phyloP scores from a whole-genome alignment of 257 asterid species.

The Ballota nigra region DNA sequence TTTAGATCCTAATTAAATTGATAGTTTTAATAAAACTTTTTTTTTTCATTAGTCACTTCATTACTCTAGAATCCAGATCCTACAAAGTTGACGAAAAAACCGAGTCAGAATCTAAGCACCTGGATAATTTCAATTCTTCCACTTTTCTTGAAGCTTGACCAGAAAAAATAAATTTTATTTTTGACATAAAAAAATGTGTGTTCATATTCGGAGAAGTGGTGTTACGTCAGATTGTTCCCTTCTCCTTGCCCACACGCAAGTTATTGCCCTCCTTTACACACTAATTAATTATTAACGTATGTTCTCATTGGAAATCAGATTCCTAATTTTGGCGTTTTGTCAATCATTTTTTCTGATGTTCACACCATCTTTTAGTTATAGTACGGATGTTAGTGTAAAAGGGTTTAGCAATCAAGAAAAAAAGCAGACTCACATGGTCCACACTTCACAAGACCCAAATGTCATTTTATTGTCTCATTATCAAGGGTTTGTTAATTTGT shows the following conservation, averaged over 20 bases:
- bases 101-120: neutral
- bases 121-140: neutral
- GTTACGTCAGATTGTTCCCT: conserved; percentile 10
- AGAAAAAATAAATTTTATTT: neutral
- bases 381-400: neutral
- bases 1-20: too few relatives aligned
- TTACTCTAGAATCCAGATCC: too few relatives aligned
- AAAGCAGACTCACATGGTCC: neutral
- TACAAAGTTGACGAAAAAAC: too few relatives aligned
- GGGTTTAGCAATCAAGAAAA: neutral
- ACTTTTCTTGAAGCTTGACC: neutral
- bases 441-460: neutral
- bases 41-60: too few relatives aligned
- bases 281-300: neutral
- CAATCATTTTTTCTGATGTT: conserved; percentile 13
- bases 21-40: too few relatives aligned
- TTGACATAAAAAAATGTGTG: neutral
- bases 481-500: too few relatives aligned
- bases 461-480: too few relatives aligned
- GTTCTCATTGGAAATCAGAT: neutral
- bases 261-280: neutral
- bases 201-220: neutral
- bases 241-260: conserved; percentile 31
- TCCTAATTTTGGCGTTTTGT: neutral
- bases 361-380: conserved; percentile 12